Percentiles rank a stretch among this genome's conserved stretches.
Conservation (phyloP, 192 early-diverging fungal species). For the Diversispora eburnea region DNA sequence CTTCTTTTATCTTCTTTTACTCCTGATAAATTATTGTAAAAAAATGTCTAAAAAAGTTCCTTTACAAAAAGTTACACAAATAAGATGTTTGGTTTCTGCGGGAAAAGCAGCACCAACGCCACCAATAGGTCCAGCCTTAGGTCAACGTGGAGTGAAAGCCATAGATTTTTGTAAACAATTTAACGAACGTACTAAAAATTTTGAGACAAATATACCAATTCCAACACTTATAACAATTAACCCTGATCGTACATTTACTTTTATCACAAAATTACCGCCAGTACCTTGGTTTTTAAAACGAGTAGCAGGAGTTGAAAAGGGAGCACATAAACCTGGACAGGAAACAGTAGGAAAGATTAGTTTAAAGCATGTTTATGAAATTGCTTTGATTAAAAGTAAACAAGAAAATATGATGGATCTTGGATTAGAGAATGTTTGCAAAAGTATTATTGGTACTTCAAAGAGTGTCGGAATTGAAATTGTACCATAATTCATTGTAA, state of each 20-base stretch:
- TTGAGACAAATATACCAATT: constrained; percentile 75
- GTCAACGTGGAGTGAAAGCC: constrained; percentile 93
- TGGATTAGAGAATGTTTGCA: constrained; percentile 64
- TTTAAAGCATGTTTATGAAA: constrained; percentile 93
- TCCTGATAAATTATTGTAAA: neutral
- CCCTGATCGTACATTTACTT: constrained; percentile 90
- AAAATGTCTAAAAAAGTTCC: constrained; percentile 9
- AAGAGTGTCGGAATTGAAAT: constrained; percentile 82
- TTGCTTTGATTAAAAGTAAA: constrained; percentile 83
- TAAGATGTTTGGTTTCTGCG: constrained; percentile 43
- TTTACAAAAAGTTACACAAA: neutral
- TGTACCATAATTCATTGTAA: constrained; percentile 44
- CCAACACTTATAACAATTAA: constrained; percentile 82
- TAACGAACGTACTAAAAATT: constrained; percentile 91
- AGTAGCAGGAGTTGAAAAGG: constrained; percentile 86
- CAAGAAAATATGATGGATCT: constrained; percentile 76
- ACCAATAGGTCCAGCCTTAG: constrained; percentile 92
- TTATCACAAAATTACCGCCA: constrained; percentile 81
- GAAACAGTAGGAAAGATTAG: constrained; percentile 75
- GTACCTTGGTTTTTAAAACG: constrained; percentile 84
- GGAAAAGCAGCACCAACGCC: constrained; percentile 94
- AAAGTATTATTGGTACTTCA: constrained; percentile 72
- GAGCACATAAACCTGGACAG: constrained; percentile 72
- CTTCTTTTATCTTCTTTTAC: too few species aligned
- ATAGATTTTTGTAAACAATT: constrained; percentile 99